Evolutionary conservation across 2,329 filamentous ascomycete species (phyloP).

Genomic region (Talaromyces sp.): DNA sequence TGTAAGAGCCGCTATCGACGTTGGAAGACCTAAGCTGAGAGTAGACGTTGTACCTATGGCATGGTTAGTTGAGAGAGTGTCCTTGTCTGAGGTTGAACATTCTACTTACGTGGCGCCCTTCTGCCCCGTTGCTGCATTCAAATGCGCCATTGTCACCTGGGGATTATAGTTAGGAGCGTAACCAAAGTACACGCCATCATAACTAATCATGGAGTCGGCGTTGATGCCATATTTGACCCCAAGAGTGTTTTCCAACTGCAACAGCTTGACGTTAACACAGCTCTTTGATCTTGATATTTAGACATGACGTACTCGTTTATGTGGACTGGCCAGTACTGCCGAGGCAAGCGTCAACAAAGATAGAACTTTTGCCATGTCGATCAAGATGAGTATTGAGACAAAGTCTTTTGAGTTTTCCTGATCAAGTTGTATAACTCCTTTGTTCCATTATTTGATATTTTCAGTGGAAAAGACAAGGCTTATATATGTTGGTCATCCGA

Average conservation of each 20-base stretch:
- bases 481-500: background rate
- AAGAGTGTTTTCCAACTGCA: slow-evolving; percentile 9
- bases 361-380: background rate
- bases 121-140: background rate
- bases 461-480: background rate
- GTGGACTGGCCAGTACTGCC: background rate
- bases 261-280: background rate
- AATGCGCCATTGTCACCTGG: background rate
- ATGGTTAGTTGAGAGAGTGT: background rate
- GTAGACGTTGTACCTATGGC: slow-evolving; percentile 10
- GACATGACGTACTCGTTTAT: background rate
- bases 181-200: background rate
- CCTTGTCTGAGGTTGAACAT: background rate
- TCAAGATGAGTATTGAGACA: background rate
- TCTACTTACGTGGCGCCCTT: background rate
- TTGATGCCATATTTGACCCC: slow-evolving; percentile 9
- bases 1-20: slow-evolving; percentile 4
- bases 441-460: no score
- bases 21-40: slow-evolving; percentile 2
- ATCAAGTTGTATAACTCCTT: no score
- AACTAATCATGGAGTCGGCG: background rate
- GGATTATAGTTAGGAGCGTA: background rate
- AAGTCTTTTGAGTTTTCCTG: no score
- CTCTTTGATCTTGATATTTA: background rate
- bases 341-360: background rate